phyloP scores from a whole-genome alignment of 2,329 filamentous ascomycete species.

The Penicillium aurantiogriseum region DNA sequence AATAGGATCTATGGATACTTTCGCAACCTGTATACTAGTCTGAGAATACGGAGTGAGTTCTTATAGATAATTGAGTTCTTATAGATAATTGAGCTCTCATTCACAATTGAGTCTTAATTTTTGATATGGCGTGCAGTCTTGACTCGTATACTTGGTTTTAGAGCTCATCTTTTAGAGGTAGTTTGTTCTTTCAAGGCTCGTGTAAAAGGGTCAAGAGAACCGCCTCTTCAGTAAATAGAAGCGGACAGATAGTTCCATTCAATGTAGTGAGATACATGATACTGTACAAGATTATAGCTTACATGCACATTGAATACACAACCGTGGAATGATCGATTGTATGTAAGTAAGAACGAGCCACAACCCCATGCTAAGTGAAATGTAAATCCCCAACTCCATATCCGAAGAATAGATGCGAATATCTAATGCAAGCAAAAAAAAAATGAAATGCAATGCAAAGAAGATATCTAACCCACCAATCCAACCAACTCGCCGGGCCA shows the following conservation, averaged over 20 bases:
- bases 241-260: background rate
- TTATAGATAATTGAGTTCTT: too few relatives aligned
- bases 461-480: slow-evolving; percentile 56
- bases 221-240: background rate
- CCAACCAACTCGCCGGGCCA: slow-evolving; percentile 87
- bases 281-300: background rate
- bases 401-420: background rate
- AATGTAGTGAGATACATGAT: background rate
- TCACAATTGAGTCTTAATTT: too few relatives aligned
- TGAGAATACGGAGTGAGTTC: too few relatives aligned
- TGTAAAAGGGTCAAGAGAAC: background rate
- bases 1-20: too few relatives aligned
- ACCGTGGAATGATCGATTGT: background rate
- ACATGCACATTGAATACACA: background rate
- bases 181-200: too few relatives aligned
- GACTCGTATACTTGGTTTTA: too few relatives aligned
- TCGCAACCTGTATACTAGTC: too few relatives aligned
- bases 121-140: too few relatives aligned
- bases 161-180: too few relatives aligned
- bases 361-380: slow-evolving; percentile 5
- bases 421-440: background rate
- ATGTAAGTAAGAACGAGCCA: background rate
- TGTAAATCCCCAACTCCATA: background rate
- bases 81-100: too few relatives aligned
- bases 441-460: background rate